phyloP scores from a whole-genome alignment of 345 rosid species.

The Gossypium anomalum region DNA sequence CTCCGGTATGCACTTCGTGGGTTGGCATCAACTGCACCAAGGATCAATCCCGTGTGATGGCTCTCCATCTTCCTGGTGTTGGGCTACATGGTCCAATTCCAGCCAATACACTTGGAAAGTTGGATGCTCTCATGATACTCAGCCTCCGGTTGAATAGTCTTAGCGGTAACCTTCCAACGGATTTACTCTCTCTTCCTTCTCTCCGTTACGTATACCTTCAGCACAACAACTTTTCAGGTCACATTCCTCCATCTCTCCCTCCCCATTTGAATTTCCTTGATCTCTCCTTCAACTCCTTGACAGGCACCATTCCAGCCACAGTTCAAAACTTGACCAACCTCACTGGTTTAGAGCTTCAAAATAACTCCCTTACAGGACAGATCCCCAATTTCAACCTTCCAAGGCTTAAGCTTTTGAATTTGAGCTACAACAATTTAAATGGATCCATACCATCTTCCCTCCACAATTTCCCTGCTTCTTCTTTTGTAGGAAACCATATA shows the following conservation, averaged over 20 bases:
- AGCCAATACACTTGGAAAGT: constrained; percentile 60
- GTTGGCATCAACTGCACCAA: constrained; percentile 63
- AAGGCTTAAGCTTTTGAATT: constrained; percentile 54
- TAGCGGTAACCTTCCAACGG: constrained; percentile 65
- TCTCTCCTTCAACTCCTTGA: constrained; percentile 67
- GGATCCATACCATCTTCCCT: constrained; percentile 72
- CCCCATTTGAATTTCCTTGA: constrained; percentile 53
- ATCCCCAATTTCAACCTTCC: constrained; percentile 56
- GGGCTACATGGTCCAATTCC: constrained; percentile 83
- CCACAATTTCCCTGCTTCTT: constrained; percentile 58
- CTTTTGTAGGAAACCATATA: constrained; percentile 63
- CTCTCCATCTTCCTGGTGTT: constrained; percentile 73
- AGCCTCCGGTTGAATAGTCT: constrained; percentile 76
- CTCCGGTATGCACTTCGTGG: constrained; percentile 62
- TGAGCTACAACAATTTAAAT: constrained; percentile 68
- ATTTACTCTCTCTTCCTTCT: constrained; percentile 66
- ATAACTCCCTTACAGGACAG: constrained; percentile 60
- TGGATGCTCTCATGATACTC: constrained; percentile 64
- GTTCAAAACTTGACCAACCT: constrained; percentile 52
- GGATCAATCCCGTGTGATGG: constrained; percentile 50
- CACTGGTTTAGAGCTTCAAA: constrained; percentile 54
- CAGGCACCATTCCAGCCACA: constrained; percentile 56
- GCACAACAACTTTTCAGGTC: constrained; percentile 72
- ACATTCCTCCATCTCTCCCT: constrained; percentile 54
- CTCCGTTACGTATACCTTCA: constrained; percentile 66